These are phyloP conservation scores for Wickerhamiella sergipiensis DNA, from an alignment of 805 yeast species.

Conservation along the genomic window DNA sequence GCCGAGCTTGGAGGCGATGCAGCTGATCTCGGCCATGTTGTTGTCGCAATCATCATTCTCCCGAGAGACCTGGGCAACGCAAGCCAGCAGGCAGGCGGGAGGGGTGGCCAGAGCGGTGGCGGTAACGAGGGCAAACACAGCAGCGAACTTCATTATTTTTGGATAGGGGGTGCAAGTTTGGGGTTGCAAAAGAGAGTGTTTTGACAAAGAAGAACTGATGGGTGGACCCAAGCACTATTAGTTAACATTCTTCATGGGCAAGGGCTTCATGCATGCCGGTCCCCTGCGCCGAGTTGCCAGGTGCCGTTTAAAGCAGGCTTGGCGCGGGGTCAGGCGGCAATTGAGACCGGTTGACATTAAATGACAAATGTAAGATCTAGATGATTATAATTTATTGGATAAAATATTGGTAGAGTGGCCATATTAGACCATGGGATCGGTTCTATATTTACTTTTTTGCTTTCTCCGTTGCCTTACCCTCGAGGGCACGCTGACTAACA, in stretches of 20 bases:
- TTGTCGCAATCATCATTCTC: constrained; percentile 29
- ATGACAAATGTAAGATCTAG: not conserved
- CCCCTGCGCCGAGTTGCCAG: not conserved
- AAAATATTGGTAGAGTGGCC: not conserved
- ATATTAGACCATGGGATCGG: not conserved
- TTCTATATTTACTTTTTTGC: not conserved
- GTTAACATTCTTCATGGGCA: not conserved
- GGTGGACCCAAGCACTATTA: not conserved
- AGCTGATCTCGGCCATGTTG: constrained; percentile 47
- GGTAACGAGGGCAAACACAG: constrained; percentile 29
- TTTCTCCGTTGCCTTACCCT: not conserved
- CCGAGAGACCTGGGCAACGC: constrained; percentile 55
- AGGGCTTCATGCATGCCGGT: not conserved
- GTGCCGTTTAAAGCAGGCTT: not conserved
- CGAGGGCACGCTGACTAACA: not conserved
- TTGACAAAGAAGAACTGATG: not conserved
- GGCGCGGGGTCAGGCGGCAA: not conserved
- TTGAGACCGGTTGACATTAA: no score
- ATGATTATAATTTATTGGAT: no score
- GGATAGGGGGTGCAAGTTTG: not conserved
- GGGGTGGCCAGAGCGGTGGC: constrained; percentile 53
- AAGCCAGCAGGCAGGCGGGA: constrained; percentile 85
- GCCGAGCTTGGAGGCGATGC: constrained; percentile 52
- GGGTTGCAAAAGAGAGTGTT: not conserved
- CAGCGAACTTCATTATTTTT: constrained; percentile 15